Base-by-base conservation (phyloP, 768 basidiomycete genomes). In the Trametes coccinea region DNA sequence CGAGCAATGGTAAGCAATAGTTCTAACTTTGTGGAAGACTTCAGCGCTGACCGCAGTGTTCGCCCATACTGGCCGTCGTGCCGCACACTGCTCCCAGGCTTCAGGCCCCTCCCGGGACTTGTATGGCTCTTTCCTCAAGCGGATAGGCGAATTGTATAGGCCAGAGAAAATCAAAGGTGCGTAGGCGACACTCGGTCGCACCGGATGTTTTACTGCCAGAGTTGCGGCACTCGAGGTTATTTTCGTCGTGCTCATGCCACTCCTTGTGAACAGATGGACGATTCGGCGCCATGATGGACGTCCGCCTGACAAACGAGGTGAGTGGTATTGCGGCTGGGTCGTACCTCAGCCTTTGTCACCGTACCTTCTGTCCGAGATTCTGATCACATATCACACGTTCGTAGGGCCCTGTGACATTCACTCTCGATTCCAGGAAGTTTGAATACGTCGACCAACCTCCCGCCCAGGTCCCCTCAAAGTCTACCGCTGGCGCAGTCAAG, bases 201-300 rank as follows among this genome's bases (percentile, higher is more conserved):
- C 53, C 53, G 60, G 34, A 63, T 1, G 13, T 37, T 68, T 48
- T 70, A 63, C 59, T 29, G 39, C 60, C 16, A 17, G 34, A 50
- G 49, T 37, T 49, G 50, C 50, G 46, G 54, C 53, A 63, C 52
- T 49, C 40, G 33, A 56, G 37, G 54, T 62, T 60, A 58, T 51
- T 59, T 56, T 54, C 33, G 46, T 59, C 57, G 49, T 37, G n/a
- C 59, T 61, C 16, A 54, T 43, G 49, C 54, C 17, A 37, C 33
- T 50, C 13, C 51, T 54, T 55, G 61, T 51, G 56, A 56, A 56
- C 62, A 95, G 95, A 98, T 73, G 95, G 95, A n/a, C 81, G 79
- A 66, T 97, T 98, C 71, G 94, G 94, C 34, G 95, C 94, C 4
- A 96, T 96, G 95, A 98, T 98, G 95, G 83, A 87, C 59, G 92